These are phyloP conservation scores for Pichia ethanolica DNA, from an alignment of 805 yeast species.

Conservation along the genomic window DNA sequence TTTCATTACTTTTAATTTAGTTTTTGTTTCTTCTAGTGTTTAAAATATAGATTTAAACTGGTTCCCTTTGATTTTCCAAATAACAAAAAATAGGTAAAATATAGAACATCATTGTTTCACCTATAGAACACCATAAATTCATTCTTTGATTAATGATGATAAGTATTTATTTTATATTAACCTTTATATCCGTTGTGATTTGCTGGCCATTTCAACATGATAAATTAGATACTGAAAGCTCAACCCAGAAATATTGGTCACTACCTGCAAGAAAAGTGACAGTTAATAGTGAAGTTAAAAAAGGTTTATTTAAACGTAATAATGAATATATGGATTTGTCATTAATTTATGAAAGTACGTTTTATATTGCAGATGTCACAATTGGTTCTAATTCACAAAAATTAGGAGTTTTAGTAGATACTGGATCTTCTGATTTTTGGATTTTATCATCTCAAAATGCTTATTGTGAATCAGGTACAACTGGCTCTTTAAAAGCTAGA, in stretches of 20 bases:
- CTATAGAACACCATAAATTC: too few relatives aligned
- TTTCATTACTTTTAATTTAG: too few relatives aligned
- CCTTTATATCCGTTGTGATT: too few relatives aligned
- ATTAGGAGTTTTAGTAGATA: constrained; percentile 54
- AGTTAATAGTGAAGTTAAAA: not conserved
- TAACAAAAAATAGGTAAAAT: too few relatives aligned
- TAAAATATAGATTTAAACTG: too few relatives aligned
- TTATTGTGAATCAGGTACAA: constrained; percentile 28
- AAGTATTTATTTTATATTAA: too few relatives aligned
- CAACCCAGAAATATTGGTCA: constrained; percentile 12
- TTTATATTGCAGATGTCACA: constrained; percentile 37
- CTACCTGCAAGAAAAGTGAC: constrained; percentile 15
- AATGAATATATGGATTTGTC: constrained; percentile 26
- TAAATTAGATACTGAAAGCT: not conserved
- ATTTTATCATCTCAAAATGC: constrained; percentile 45
- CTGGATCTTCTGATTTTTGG: constrained; percentile 76
- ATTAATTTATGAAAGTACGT: constrained; percentile 33
- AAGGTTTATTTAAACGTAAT: not conserved
- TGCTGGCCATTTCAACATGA: too few relatives aligned
- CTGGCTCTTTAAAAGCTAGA: constrained; percentile 10
- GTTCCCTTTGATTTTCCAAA: too few relatives aligned
- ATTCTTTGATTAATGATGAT: too few relatives aligned
- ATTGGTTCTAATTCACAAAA: constrained; percentile 55
- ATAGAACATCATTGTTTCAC: too few relatives aligned
- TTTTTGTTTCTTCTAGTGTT: too few relatives aligned